Evolutionary conservation across 495 filamentous ascomycete species (phyloP), one percentile per base, ranked within the genome.

Genomic region (Neurospora sp.): DNA sequence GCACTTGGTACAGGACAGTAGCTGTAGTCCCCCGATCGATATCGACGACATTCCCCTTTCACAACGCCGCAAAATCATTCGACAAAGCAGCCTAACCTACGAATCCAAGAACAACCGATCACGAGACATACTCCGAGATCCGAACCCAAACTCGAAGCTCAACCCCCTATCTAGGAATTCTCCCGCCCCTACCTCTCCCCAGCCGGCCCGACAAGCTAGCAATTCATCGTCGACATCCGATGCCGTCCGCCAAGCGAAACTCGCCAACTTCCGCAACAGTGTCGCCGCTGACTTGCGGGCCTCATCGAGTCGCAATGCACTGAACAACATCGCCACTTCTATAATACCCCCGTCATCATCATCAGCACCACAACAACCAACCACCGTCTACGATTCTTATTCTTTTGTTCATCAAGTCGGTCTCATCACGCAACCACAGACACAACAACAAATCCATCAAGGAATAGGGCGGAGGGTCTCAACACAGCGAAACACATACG

Each of bases 191-290:
- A 90, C 10, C 78, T 88, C 88, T 0, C 87, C 90, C 73, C 89
- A 89, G 73, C 88, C 89, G 2, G 80, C 80, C 31, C 85, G 89
- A 18, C 78, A 74, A 59, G 18, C 16, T 4, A 82, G 82, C 22
- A 78, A 71, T 12, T 38, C 78, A 0, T 79, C 84, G 7, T 77
- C 53, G 31, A 65, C 53, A 18, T 18, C 86, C 18, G 80, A 83
- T 6, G 78, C 79, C 6, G 85, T 84, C 44, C 85, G 89, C 27
- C 88, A 90, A 37, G 85, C 87, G 0, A 85, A 87, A 76, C 87
- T 96, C 69, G 91, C 91, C n/a, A 86, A 83, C n/a, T 96, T 93
- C 87, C 87, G 93, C 20, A 87, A 89, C 73, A 91, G 88, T 4
- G 83, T 96, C 7, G 89, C 89, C 10, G 85, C 90, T 12, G 91